A percentile compares a stretch with the other conserved stretches of the same genome.
Conservation (phyloP, 1,139 yeast species). For the Taiozyma sp. region DNA sequence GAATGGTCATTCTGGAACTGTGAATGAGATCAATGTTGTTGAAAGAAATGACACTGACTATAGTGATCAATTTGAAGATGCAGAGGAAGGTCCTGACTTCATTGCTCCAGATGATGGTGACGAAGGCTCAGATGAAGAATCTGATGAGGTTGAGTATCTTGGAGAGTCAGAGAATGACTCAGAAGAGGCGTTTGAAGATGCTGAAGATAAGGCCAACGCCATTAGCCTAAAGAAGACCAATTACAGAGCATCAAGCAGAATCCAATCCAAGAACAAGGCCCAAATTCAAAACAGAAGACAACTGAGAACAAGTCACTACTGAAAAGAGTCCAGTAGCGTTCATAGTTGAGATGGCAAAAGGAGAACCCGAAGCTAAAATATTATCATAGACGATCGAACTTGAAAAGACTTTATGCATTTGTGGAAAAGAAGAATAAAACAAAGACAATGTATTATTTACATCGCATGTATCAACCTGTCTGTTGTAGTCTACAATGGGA, state of each 20-base stretch:
- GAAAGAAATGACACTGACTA: not conserved
- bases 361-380: not conserved
- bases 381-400: not conserved
- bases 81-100: slow-evolving; percentile 5
- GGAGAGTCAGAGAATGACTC: slow-evolving; percentile 11
- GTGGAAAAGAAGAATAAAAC: not conserved
- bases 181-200: slow-evolving; percentile 17
- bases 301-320: slow-evolving; percentile 10
- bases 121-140: slow-evolving; percentile 2
- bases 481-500: not conserved
- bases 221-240: slow-evolving; percentile 13
- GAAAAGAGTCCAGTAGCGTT: not conserved
- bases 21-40: not conserved
- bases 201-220: slow-evolving; percentile 14
- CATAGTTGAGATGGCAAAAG: too few species aligned
- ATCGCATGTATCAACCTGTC: not conserved
- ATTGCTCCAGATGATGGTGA: slow-evolving; percentile 4
- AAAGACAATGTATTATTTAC: not conserved
- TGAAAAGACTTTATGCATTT: not conserved
- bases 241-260: slow-evolving; percentile 17
- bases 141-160: slow-evolving; percentile 10
- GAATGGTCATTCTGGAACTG: slow-evolving; percentile 2
- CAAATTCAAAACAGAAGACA: slow-evolving; percentile 20
- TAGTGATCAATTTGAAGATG: slow-evolving; percentile 5
- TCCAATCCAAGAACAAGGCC: slow-evolving; percentile 19